phyloP scores from a whole-genome alignment of 495 filamentous ascomycete species.

The Pyrenopolyporus hunteri region DNA sequence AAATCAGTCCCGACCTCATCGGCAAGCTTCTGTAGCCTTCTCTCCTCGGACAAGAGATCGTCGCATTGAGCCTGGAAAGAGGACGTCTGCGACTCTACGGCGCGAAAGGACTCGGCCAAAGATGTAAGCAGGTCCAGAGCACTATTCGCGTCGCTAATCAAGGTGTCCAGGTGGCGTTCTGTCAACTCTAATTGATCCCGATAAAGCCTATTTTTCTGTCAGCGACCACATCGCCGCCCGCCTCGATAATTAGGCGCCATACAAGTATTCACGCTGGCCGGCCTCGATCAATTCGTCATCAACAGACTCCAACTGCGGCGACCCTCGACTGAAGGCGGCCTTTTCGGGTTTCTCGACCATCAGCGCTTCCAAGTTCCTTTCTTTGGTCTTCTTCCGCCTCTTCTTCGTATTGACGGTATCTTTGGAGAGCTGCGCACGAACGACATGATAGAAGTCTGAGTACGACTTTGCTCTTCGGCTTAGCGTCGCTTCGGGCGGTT shows the following conservation, averaged over 20 bases:
- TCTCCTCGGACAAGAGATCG: conserved; percentile 78
- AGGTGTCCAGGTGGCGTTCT: conserved; percentile 76
- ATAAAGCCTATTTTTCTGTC: conserved; percentile 63
- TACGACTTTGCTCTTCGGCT: conserved; percentile 74
- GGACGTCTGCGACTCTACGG: conserved; percentile 88
- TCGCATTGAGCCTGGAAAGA: conserved; percentile 92
- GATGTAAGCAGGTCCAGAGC: conserved; percentile 75
- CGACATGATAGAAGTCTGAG: conserved; percentile 72
- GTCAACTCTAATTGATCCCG: conserved; percentile 79
- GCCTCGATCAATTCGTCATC: conserved; percentile 73
- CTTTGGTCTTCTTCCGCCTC: conserved; percentile 45
- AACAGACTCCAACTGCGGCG: conserved; percentile 57
- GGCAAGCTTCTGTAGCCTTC: conserved; percentile 73
- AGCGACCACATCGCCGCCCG: conserved; percentile 27
- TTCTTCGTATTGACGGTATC: conserved; percentile 48
- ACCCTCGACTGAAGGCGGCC: conserved; percentile 52
- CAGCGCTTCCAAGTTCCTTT: conserved; percentile 53
- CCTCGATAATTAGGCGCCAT: conserved; percentile 40
- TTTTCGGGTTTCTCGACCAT: conserved; percentile 54
- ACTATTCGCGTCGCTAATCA: conserved; percentile 75
- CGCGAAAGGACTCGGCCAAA: conserved; percentile 80
- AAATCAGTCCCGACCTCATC: conserved; percentile 84
- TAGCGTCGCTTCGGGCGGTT: conserved; percentile 67
- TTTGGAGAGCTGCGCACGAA: conserved; percentile 59
- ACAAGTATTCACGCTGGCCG: conserved; percentile 87